phyloP scores from a whole-genome alignment of 2,329 filamentous ascomycete genomes.

The Diaporthe citriasiana region DNA sequence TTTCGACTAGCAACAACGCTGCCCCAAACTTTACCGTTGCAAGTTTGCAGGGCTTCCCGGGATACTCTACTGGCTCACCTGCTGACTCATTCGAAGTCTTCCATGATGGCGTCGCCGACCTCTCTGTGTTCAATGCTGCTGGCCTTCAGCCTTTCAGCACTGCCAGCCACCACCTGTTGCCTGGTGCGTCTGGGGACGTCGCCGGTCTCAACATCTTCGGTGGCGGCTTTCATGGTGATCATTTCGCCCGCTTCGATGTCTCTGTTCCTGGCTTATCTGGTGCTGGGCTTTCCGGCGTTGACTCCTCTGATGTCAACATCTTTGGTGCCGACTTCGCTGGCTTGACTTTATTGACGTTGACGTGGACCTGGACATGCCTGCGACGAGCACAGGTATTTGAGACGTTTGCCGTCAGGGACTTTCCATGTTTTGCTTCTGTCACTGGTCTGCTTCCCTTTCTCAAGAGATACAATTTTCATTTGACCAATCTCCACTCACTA shows the following conservation, averaged over 20 bases:
- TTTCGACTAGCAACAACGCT: neutral
- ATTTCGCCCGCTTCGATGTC: neutral
- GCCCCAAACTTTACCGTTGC: no score
- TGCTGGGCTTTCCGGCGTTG: neutral
- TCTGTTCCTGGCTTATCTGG: no score
- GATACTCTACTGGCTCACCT: neutral
- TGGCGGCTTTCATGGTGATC: neutral
- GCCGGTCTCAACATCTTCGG: neutral
- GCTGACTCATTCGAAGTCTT: neutral
- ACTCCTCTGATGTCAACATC: neutral
- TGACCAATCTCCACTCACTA: no score
- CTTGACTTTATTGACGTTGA: neutral
- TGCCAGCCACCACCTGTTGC: neutral
- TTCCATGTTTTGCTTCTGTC: neutral
- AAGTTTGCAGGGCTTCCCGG: neutral
- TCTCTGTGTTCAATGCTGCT: neutral
- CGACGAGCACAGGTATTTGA: neutral
- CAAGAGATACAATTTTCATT: neutral
- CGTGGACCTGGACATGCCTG: neutral
- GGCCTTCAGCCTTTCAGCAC: neutral
- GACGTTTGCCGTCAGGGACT: accelerated
- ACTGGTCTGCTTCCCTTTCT: no score
- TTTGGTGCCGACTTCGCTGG: neutral
- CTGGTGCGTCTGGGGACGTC: neutral
- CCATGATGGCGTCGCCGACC: neutral